A percentile compares a stretch with the other conserved stretches of the same genome.
Evolutionary conservation across 306 rosid genomes (phyloP).

Genomic region (Vigna angularis): DNA sequence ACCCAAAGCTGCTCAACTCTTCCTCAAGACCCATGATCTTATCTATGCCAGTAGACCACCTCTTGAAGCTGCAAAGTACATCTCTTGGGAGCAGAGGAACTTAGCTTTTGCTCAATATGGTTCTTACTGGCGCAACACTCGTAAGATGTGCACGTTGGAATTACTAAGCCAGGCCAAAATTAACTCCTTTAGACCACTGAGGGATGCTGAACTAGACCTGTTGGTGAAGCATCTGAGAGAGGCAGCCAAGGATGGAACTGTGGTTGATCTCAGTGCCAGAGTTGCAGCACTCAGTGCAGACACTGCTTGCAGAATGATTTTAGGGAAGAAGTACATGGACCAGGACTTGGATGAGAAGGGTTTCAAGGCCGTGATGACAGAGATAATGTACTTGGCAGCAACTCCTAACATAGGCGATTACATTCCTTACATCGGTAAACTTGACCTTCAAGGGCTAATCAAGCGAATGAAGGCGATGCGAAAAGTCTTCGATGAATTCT

Average conservation of each 20-base stretch:
- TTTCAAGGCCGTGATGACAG: slow-evolving; percentile 57
- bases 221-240: slow-evolving; percentile 49
- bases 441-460: slow-evolving; percentile 70
- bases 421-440: slow-evolving; percentile 57
- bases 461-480: slow-evolving; percentile 51
- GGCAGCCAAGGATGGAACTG: slow-evolving; percentile 39
- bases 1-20: slow-evolving; percentile 71
- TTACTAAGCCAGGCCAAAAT: slow-evolving; percentile 60
- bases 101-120: slow-evolving; percentile 56
- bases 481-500: slow-evolving; percentile 60
- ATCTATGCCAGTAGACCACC: slow-evolving; percentile 70
- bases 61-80: slow-evolving; percentile 45
- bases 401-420: slow-evolving; percentile 60
- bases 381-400: slow-evolving; percentile 48
- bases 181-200: slow-evolving; percentile 57
- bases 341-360: slow-evolving; percentile 62
- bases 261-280: slow-evolving; percentile 60
- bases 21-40: slow-evolving; percentile 71
- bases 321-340: slow-evolving; percentile 66
- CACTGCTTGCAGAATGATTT: slow-evolving; percentile 63
- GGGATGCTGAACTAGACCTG: slow-evolving; percentile 61
- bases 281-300: slow-evolving; percentile 43
- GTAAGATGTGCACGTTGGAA: slow-evolving; percentile 73
- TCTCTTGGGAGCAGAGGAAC: slow-evolving; percentile 55
- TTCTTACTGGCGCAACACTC: slow-evolving; percentile 72